Conservation (phyloP, 2,329 filamentous ascomycete species). For the Ascochyta rabiei region DNA sequence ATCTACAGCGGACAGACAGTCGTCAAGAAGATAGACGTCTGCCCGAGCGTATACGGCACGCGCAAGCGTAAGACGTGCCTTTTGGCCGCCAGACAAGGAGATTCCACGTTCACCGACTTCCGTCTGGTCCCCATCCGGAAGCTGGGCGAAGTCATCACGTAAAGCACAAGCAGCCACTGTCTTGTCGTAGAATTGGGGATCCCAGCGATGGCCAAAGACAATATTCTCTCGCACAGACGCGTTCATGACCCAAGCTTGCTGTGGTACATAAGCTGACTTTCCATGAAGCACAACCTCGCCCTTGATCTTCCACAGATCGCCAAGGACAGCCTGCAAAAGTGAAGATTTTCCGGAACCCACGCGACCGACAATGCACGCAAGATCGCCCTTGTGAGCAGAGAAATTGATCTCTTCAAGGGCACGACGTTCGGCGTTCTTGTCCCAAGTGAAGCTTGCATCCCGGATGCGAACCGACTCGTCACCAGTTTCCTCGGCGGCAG, state of each 20-base stretch:
- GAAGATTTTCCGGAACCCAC: conserved; percentile 97
- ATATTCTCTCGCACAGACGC: conserved; percentile 97
- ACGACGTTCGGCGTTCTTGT: conserved; percentile 72
- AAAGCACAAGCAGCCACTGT: conserved; percentile 92
- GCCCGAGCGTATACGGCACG: conserved; percentile 94
- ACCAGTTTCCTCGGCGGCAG: conserved; percentile 74
- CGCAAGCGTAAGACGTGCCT: conserved; percentile 88
- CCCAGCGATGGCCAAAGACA: conserved; percentile 91
- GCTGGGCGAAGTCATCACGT: conserved; percentile 84
- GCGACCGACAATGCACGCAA: conserved; percentile 89
- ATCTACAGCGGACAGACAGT: conserved; percentile 95
- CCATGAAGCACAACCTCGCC: conserved; percentile 85
- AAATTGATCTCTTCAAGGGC: conserved; percentile 85
- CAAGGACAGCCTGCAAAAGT: conserved; percentile 83
- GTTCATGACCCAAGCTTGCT: conserved; percentile 96
- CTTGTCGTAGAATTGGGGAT: conserved; percentile 91
- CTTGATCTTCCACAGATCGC: conserved; percentile 87
- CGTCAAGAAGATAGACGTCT: conserved; percentile 95
- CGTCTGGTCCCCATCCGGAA: conserved; percentile 95
- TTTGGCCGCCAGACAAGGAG: conserved; percentile 93
- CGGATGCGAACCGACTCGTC: conserved; percentile 85
- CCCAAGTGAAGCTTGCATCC: conserved; percentile 93
- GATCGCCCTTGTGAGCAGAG: conserved; percentile 86
- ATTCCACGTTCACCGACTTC: conserved; percentile 97
- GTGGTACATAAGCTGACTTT: conserved; percentile 86